Evolutionary conservation across 495 filamentous ascomycete species (phyloP).

Genomic region (Melanomma pulvis-pyrius): DNA sequence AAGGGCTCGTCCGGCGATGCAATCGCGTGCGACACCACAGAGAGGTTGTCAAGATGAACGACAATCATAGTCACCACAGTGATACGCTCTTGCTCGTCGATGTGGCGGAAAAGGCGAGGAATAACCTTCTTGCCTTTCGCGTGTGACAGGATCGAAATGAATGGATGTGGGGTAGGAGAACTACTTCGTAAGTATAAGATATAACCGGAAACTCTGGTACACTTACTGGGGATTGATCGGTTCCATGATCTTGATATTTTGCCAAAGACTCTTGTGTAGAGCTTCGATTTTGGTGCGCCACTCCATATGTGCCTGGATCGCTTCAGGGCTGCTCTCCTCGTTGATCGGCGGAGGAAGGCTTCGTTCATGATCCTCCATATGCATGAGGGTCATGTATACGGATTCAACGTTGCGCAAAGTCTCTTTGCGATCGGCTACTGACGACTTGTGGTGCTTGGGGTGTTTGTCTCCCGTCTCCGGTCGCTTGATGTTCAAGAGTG

Average conservation of each 20-base stretch:
- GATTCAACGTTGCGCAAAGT: conserved; percentile 82
- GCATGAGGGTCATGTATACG: conserved; percentile 85
- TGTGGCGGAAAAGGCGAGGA: conserved; percentile 90
- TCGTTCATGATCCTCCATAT: conserved; percentile 92
- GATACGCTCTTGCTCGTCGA: conserved; percentile 86
- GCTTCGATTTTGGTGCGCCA: conserved; percentile 70
- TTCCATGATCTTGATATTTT: conserved; percentile 82
- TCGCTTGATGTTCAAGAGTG: conserved; percentile 92
- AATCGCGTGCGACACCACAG: conserved; percentile 81
- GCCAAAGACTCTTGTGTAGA: conserved; percentile 83
- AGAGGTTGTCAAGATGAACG: conserved; percentile 87
- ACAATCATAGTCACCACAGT: conserved; percentile 95
- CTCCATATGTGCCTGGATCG: conserved; percentile 66
- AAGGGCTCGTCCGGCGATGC: conserved; percentile 68
- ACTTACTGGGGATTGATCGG: conserved; percentile 71
- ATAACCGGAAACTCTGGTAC: background rate
- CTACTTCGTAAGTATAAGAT: conserved; percentile 29
- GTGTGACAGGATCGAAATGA: conserved; percentile 94
- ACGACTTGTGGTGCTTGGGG: conserved; percentile 47
- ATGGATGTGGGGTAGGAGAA: conserved; percentile 76
- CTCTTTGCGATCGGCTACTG: conserved; percentile 71
- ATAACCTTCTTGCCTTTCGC: conserved; percentile 96
- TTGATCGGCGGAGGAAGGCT: conserved; percentile 71
- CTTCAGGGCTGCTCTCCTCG: conserved; percentile 63
- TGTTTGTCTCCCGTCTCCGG: conserved; percentile 65